Conservation (phyloP, 345 rosid genomes). For the Noccaea caerulescens region DNA sequence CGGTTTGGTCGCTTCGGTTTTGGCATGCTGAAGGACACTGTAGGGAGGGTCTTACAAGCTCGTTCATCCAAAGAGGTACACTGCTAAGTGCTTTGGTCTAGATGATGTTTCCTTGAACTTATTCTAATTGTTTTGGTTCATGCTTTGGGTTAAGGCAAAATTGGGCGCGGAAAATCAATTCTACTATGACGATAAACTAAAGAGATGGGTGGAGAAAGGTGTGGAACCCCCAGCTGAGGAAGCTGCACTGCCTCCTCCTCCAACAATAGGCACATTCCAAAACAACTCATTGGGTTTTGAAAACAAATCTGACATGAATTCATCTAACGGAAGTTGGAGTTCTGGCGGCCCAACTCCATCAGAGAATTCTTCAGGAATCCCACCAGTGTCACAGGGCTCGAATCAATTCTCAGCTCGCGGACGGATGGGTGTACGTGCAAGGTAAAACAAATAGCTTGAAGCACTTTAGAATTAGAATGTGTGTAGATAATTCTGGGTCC, state of each 20-base stretch:
- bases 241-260: constrained; percentile 85
- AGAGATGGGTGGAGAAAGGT: constrained; percentile 99
- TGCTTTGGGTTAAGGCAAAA: constrained; percentile 71
- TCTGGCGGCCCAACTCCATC: constrained; percentile 51
- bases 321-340: constrained; percentile 55
- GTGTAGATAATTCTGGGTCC: constrained; percentile 5
- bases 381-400: constrained; percentile 75
- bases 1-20: constrained; percentile 87
- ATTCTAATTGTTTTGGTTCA: constrained; percentile 28
- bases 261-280: constrained; percentile 64
- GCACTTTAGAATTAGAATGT: constrained; percentile 7
- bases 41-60: constrained; percentile 75
- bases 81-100: constrained; percentile 23
- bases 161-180: constrained; percentile 87
- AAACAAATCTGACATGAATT: constrained; percentile 46
- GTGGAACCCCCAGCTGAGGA: constrained; percentile 89
- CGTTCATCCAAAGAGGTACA: constrained; percentile 80
- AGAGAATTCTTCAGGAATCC: constrained; percentile 66
- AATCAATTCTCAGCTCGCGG: constrained; percentile 96
- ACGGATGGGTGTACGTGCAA: constrained; percentile 81
- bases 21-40: constrained; percentile 78
- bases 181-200: constrained; percentile 90
- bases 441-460: constrained; percentile 52
- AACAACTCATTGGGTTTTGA: constrained; percentile 70
- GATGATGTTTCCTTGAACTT: constrained; percentile 20